These are phyloP conservation scores for Cyclotella choctawhatcheeana DNA, from an alignment of 108 stramenopile species.

Conservation along the genomic window DNA sequence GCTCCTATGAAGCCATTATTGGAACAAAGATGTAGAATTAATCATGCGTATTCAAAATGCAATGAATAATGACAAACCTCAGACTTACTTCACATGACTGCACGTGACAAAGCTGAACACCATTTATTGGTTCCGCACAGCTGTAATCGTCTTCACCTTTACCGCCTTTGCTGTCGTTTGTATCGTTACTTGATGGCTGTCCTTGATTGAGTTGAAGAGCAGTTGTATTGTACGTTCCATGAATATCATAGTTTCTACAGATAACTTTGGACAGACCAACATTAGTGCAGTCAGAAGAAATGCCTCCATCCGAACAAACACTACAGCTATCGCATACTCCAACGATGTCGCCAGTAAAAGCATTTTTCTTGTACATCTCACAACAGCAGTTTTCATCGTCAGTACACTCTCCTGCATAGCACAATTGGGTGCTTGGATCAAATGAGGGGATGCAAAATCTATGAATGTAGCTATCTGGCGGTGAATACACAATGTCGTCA, in stretches of 20 bases:
- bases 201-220: not conserved
- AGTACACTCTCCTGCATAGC: slow-evolving; percentile 12
- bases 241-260: too few relatives aligned
- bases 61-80: not conserved
- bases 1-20: not conserved
- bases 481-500: slow-evolving; percentile 2
- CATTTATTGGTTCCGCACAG: slow-evolving; percentile 5
- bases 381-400: slow-evolving; percentile 5
- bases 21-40: not conserved
- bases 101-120: not conserved
- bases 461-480: slow-evolving; percentile 1
- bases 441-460: not conserved
- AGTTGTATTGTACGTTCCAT: too few relatives aligned
- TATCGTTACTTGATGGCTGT: not conserved
- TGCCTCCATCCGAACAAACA: slow-evolving; percentile 1
- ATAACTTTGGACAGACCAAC: not conserved
- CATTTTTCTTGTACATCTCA: not conserved
- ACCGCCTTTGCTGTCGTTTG: not conserved
- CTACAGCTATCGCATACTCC: slow-evolving; percentile 1
- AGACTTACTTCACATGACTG: slow-evolving; percentile 7
- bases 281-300: slow-evolving; percentile 6
- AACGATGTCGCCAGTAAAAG: not conserved
- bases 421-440: not conserved
- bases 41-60: not conserved
- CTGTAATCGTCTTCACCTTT: not conserved